Evolutionary conservation across 2,329 filamentous ascomycete species (phyloP).

Genomic region (Colletotrichum abscissum): DNA sequence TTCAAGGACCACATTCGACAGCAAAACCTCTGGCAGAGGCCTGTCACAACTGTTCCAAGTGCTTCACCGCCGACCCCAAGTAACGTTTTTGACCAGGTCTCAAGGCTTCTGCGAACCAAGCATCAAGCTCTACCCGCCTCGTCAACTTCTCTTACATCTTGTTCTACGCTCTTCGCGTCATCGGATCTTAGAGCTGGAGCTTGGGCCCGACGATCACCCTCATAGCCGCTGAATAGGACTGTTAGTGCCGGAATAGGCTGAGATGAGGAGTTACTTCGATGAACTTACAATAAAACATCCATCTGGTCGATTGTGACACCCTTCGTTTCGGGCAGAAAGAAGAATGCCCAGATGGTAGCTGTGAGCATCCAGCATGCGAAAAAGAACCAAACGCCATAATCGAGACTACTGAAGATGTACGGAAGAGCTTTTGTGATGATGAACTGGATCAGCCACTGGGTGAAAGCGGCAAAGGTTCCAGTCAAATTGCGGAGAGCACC

Average conservation of each 20-base stretch:
- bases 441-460: conserved; percentile 56
- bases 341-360: conserved; percentile 60
- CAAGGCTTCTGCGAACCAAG: background rate
- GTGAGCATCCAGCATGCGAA: conserved; percentile 64
- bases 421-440: conserved; percentile 56
- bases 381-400: conserved; percentile 67
- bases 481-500: conserved; percentile 54
- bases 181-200: background rate
- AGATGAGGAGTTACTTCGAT: background rate
- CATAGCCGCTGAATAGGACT: background rate
- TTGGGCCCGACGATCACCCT: conserved; percentile 22
- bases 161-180: conserved; percentile 26
- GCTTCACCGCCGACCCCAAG: background rate
- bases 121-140: background rate
- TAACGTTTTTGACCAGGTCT: background rate
- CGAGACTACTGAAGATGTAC: conserved; percentile 55
- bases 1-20: too few relatives aligned
- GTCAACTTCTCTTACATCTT: conserved; percentile 16
- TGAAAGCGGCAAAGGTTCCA: conserved; percentile 52
- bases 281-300: conserved; percentile 47
- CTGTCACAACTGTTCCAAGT: background rate
- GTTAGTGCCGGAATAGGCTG: background rate
- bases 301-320: conserved; percentile 65
- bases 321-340: conserved; percentile 66
- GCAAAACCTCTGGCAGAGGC: too few relatives aligned